A percentile compares a stretch with the other conserved stretches of the same genome.
Evolutionary conservation across 1,284 basidiomycete species (phyloP).

Genomic region (Pulchroboletus neoregius): DNA sequence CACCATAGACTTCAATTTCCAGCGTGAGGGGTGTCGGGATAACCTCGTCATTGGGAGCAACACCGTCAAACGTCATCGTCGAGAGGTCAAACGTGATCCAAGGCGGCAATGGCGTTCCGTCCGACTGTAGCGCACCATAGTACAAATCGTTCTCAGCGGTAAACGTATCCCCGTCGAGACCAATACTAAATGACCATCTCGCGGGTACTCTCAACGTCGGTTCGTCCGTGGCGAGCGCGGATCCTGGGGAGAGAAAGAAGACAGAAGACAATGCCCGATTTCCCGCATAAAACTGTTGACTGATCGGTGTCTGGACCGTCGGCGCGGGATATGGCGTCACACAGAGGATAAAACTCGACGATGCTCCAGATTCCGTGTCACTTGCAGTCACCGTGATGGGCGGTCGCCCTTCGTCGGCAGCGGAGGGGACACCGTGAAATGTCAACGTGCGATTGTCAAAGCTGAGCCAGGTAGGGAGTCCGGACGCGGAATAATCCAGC

Average conservation of each 20-base stretch:
- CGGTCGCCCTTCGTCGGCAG: slow-evolving; percentile 53
- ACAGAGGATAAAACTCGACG: slow-evolving; percentile 56
- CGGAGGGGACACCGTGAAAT: slow-evolving; percentile 56
- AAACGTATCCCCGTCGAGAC: slow-evolving; percentile 72
- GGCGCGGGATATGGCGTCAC: slow-evolving; percentile 59
- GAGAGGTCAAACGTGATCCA: slow-evolving; percentile 75
- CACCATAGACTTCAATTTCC: slow-evolving; percentile 56
- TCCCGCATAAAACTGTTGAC: slow-evolving; percentile 54
- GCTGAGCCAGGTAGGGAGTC: slow-evolving; percentile 60
- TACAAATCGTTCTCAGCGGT: slow-evolving; percentile 47
- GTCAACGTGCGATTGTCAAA: slow-evolving; percentile 53
- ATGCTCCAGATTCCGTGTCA: slow-evolving; percentile 44
- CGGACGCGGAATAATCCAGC: slow-evolving; percentile 45
- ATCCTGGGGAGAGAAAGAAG: slow-evolving; percentile 52
- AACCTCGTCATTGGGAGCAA: slow-evolving; percentile 51
- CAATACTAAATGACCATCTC: slow-evolving; percentile 89
- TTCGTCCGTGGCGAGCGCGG: slow-evolving; percentile 49
- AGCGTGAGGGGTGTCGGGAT: slow-evolving; percentile 41
- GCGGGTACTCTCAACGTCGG: slow-evolving; percentile 76
- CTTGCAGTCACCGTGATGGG: slow-evolving; percentile 54
- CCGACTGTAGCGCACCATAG: slow-evolving; percentile 62
- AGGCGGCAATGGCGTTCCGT: slow-evolving; percentile 66
- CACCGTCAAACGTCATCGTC: slow-evolving; percentile 75
- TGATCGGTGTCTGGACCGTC: slow-evolving; percentile 51
- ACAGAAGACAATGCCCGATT: slow-evolving; percentile 68